Percentiles rank a stretch among this genome's conserved stretches.
Evolutionary conservation across 306 rosid genomes (phyloP).

Genomic region (Lathyrus aphaca): DNA sequence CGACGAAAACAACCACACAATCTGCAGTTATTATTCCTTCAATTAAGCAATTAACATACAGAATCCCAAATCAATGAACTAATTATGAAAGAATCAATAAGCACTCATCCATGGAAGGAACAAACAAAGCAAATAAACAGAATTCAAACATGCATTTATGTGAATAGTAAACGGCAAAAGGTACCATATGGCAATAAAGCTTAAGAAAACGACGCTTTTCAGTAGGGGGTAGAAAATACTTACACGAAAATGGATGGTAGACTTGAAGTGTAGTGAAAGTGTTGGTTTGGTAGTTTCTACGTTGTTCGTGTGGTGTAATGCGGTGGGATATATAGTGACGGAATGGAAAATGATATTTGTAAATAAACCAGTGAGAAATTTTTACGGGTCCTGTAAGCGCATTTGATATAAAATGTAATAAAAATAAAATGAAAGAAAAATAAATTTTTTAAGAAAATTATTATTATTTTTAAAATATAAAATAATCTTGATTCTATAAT

Average conservation of each 20-base stretch:
- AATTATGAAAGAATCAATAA: slow-evolving; percentile 22
- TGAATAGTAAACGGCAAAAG: too few species aligned
- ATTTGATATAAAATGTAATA: too few species aligned
- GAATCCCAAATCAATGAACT: slow-evolving; percentile 6
- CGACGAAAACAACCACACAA: slow-evolving; percentile 5
- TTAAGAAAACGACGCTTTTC: not conserved
- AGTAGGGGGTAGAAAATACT: slow-evolving; percentile 11
- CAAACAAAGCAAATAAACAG: slow-evolving; percentile 28
- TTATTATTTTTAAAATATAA: too few species aligned
- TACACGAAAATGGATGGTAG: slow-evolving; percentile 9
- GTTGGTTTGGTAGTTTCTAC: slow-evolving; percentile 11
- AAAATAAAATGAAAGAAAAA: too few species aligned
- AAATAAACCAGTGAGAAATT: too few species aligned
- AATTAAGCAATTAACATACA: not conserved
- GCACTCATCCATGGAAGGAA: slow-evolving; percentile 31
- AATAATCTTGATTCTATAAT: too few species aligned
- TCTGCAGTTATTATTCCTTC: slow-evolving; percentile 35
- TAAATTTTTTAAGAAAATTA: too few species aligned
- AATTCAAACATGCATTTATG: slow-evolving; percentile 6
- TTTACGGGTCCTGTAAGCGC: too few species aligned
- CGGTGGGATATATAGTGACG: slow-evolving; percentile 23
- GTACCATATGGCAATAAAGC: not conserved
- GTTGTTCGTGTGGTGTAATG: slow-evolving; percentile 36
- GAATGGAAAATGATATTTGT: slow-evolving; percentile 7
- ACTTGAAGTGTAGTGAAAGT: not conserved